These are phyloP conservation scores for Vanrija sp. DNA, from an alignment of 1,284 basidiomycete genomes.

Conservation along the genomic window DNA sequence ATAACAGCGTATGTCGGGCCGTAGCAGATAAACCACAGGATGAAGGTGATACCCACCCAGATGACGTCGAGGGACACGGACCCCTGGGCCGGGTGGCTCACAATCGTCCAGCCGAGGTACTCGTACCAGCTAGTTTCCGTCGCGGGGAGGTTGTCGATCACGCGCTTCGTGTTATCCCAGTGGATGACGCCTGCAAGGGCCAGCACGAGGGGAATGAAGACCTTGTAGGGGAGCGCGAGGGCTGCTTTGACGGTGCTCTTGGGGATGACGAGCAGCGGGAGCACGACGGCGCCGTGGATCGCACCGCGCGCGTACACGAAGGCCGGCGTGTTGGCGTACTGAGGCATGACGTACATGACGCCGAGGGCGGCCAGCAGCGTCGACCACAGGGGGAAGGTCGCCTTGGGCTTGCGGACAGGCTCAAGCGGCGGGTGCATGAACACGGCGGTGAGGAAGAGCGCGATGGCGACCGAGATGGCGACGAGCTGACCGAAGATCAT, in stretches of 20 bases:
- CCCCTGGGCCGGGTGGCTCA: constrained; percentile 61
- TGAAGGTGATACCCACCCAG: constrained; percentile 48
- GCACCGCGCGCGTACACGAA: constrained; percentile 61
- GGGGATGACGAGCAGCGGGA: constrained; percentile 52
- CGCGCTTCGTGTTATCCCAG: constrained; percentile 37
- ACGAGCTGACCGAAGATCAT: constrained; percentile 72
- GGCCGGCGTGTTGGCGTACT: constrained; percentile 49
- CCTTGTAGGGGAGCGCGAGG: constrained; percentile 21
- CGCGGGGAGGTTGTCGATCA: constrained; percentile 16
- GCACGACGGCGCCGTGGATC: constrained; percentile 61
- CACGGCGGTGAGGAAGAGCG: constrained; percentile 63
- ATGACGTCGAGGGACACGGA: constrained; percentile 65
- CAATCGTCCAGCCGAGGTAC: constrained; percentile 36
- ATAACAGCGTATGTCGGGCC: constrained; percentile 28
- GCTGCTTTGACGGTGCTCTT: constrained; percentile 17
- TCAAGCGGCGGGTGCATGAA: constrained; percentile 45
- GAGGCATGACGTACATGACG: constrained; percentile 56
- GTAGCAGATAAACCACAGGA: constrained; percentile 32
- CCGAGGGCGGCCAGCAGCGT: constrained; percentile 55
- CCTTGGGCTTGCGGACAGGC: constrained; percentile 13
- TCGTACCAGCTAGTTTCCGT: constrained; percentile 4
- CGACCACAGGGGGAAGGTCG: constrained; percentile 47
- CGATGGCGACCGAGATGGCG: constrained; percentile 65
- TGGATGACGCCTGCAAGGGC: constrained; percentile 48
- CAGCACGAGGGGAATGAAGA: constrained; percentile 51